Conservation (phyloP, 1,139 yeast genomes). For the Hansenula sp. region DNA sequence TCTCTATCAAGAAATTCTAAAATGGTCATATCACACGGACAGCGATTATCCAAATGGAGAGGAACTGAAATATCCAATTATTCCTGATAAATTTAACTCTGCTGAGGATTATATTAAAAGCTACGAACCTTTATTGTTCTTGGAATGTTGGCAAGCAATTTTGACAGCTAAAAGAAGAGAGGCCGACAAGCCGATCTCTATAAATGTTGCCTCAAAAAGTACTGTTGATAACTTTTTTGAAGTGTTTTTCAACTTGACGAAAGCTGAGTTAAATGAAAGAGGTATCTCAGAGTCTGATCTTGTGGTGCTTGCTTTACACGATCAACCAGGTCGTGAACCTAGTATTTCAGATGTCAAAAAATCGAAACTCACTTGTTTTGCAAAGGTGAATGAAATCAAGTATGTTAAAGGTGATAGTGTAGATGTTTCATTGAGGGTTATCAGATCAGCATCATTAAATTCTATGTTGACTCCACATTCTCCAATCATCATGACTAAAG, state of each 20-base stretch:
- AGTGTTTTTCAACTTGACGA: constrained; percentile 72
- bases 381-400: constrained; percentile 72
- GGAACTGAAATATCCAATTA: constrained; percentile 29
- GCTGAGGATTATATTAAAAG: constrained; percentile 60
- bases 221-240: constrained; percentile 87
- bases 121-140: constrained; percentile 74
- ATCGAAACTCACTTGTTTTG: constrained; percentile 49
- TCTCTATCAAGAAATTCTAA: constrained; percentile 61
- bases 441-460: constrained; percentile 34
- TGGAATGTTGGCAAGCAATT: constrained; percentile 94
- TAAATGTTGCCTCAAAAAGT: constrained; percentile 73
- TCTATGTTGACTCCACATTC: constrained; percentile 58
- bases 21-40: constrained; percentile 69
- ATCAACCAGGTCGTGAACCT: constrained; percentile 14
- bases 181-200: constrained; percentile 59
- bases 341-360: constrained; percentile 23
- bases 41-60: constrained; percentile 54
- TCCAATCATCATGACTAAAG: constrained; percentile 60
- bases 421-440: constrained; percentile 73
- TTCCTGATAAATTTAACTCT: constrained; percentile 44
- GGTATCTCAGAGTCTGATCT: constrained; percentile 74
- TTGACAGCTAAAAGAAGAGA: constrained; percentile 65
- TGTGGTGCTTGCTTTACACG: constrained; percentile 55
- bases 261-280: constrained; percentile 43
- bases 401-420: constrained; percentile 57